Conservation (phyloP, 108 stramenopile species). For the Fragilariopsis cylindrus region DNA sequence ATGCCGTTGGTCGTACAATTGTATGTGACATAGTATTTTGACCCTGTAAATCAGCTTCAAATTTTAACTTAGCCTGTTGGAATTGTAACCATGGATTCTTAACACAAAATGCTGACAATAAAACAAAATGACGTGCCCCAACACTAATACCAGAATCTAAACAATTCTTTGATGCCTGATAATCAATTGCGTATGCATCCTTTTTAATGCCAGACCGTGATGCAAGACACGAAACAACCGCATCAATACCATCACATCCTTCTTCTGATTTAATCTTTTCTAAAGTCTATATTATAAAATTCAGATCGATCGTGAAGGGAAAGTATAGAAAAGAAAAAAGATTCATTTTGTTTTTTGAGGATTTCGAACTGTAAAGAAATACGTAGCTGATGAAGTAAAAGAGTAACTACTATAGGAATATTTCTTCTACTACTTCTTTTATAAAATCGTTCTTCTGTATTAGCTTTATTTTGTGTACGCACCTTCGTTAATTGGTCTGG, state of each 20-base stretch:
- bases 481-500: slow-evolving; percentile 49
- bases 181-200: slow-evolving; percentile 91
- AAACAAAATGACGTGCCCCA: slow-evolving; percentile 85
- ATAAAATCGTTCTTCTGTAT: neutral
- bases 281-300: neutral
- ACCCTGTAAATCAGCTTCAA: slow-evolving; percentile 72
- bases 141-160: slow-evolving; percentile 76
- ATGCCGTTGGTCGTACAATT: slow-evolving; percentile 96
- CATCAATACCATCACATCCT: slow-evolving; percentile 39
- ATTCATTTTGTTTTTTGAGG: too few relatives aligned
- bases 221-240: slow-evolving; percentile 85
- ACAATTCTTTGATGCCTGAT: slow-evolving; percentile 93
- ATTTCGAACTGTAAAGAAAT: too few relatives aligned
- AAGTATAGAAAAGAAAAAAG: too few relatives aligned
- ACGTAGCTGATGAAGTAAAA: neutral
- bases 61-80: slow-evolving; percentile 95
- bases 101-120: slow-evolving; percentile 92
- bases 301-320: too few relatives aligned
- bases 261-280: neutral
- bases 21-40: slow-evolving; percentile 78
- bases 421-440: neutral
- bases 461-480: neutral
- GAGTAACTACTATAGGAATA: neutral
- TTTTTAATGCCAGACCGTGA: slow-evolving; percentile 91
- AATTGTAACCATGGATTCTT: slow-evolving; percentile 95